These are phyloP conservation scores for Colletotrichum truncatum DNA, from an alignment of 2,329 filamentous ascomycete species.

Conservation along the genomic window DNA sequence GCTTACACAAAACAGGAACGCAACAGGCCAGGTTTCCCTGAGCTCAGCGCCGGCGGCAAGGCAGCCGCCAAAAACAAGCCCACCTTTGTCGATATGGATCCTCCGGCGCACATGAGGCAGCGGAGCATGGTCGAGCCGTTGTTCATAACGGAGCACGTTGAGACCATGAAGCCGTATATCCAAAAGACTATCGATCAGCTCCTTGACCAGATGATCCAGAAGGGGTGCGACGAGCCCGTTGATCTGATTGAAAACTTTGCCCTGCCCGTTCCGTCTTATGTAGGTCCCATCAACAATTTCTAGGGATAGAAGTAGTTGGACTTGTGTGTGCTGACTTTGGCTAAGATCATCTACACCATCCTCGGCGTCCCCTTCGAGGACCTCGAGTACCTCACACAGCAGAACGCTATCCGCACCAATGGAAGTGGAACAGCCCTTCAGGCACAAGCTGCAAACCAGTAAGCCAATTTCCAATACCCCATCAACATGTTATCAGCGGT, in stretches of 20 bases:
- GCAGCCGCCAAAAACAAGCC: slow-evolving; percentile 57
- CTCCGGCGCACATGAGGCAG: slow-evolving; percentile 56
- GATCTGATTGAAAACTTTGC: slow-evolving; percentile 58
- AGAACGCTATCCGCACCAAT: slow-evolving; percentile 56
- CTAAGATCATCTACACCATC: slow-evolving; percentile 58
- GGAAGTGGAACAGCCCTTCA: slow-evolving; percentile 56
- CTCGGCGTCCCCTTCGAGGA: slow-evolving; percentile 58
- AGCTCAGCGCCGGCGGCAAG: slow-evolving; percentile 56
- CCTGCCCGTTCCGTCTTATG: slow-evolving; percentile 56
- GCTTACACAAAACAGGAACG: slow-evolving; percentile 40
- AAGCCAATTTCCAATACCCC: background rate
- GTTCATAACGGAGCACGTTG: slow-evolving; percentile 49
- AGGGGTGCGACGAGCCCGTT: slow-evolving; percentile 48
- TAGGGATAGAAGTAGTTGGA: no score
- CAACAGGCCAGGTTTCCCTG: slow-evolving; percentile 54
- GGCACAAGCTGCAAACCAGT: slow-evolving; percentile 54
- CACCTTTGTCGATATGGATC: slow-evolving; percentile 61
- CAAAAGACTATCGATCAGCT: slow-evolving; percentile 54
- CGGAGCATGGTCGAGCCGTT: slow-evolving; percentile 55
- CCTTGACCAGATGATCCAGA: slow-evolving; percentile 47
- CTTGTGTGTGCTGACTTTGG: background rate
- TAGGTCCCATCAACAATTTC: no score
- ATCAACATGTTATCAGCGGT: accelerated
- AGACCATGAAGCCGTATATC: slow-evolving; percentile 53
- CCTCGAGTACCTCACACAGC: slow-evolving; percentile 54